These are phyloP conservation scores for Penicillium bovifimosum DNA, from an alignment of 495 filamentous ascomycete species.

Conservation along the genomic window DNA sequence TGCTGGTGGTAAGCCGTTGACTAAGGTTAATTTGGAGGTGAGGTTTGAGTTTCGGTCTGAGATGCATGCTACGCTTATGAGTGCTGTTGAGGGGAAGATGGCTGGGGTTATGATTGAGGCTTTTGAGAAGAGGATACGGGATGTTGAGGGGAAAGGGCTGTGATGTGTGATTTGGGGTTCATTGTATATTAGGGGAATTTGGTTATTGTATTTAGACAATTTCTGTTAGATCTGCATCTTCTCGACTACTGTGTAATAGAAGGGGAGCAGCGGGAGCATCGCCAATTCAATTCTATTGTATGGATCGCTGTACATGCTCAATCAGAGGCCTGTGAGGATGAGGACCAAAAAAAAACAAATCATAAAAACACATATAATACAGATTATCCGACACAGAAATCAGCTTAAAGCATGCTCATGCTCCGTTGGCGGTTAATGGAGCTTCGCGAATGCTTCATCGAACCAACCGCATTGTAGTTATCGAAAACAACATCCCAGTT, in stretches of 20 bases:
- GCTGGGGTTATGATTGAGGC: constrained; percentile 85
- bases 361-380: constrained; percentile 30
- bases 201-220: not conserved
- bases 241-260: not conserved
- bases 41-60: constrained; percentile 81
- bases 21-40: constrained; percentile 69
- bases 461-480: constrained; percentile 37
- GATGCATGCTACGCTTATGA: constrained; percentile 71
- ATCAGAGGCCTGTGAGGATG: constrained; percentile 2
- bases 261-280: not conserved
- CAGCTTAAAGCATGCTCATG: constrained; percentile 28
- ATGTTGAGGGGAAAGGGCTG: constrained; percentile 37
- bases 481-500: constrained; percentile 73
- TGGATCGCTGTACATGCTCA: constrained; percentile 18
- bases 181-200: constrained; percentile 2
- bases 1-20: constrained; percentile 38
- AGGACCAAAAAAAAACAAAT: constrained; percentile 10
- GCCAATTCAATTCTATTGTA: constrained; percentile 14
- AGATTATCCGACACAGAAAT: constrained; percentile 24
- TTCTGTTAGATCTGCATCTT: not conserved
- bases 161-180: not conserved
- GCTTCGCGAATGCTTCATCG: constrained; percentile 18
- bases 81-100: constrained; percentile 75
- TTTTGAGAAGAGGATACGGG: constrained; percentile 75
- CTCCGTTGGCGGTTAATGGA: constrained; percentile 21